Evolutionary conservation across 805 yeast species (phyloP), one percentile per base, ranked within the genome.

Genomic region (Isabelozyma pseudorhagii): DNA sequence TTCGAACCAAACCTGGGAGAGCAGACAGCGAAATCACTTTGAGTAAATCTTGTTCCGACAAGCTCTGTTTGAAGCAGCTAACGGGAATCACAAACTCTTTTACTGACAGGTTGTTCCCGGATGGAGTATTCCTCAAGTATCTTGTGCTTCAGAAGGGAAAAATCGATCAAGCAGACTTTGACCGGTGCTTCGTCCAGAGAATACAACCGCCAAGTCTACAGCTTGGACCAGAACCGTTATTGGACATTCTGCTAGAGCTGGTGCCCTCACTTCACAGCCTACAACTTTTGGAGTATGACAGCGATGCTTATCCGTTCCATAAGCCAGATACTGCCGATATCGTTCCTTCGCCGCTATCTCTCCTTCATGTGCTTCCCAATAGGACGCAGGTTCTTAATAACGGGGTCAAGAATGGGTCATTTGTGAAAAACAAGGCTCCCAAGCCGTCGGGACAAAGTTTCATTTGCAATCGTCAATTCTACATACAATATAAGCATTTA

Each of bases 1-100:
- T 93, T 1, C 74, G 99, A 53, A 92, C 98, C 0, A 93, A 94
- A 61, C 99, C 98, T 0, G 99, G 99, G 1, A 66, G 98, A 46
- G 63, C 74, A 28, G 98, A 94, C 62, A 86, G 97, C 2, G 77
- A 79, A 1, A 54, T 82, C 4, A 80, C 96, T 0, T 65, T 79
- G 45, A 87, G 96, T 29, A 93, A 91, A 63, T 89, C 97, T 0
- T 93, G 98, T 63, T 83, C 96, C 1, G 98, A 93, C 63, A 93
- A 93, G 59, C 64, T 93, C 25, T 76, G 88, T 41, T 46, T 85
- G 45, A 77, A 77, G 50, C 97, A 89, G 62, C 66, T 70, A 36
- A 70, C 73, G 0, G 86, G 90, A 0, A 45, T 85, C 2, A 62
- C 80, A 40, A 84, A 78, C 55, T 60, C 80, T 4, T 45, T 78